Evolutionary conservation across 1,284 basidiomycete genomes (phyloP).

Genomic region (Neolentinus lepideus): DNA sequence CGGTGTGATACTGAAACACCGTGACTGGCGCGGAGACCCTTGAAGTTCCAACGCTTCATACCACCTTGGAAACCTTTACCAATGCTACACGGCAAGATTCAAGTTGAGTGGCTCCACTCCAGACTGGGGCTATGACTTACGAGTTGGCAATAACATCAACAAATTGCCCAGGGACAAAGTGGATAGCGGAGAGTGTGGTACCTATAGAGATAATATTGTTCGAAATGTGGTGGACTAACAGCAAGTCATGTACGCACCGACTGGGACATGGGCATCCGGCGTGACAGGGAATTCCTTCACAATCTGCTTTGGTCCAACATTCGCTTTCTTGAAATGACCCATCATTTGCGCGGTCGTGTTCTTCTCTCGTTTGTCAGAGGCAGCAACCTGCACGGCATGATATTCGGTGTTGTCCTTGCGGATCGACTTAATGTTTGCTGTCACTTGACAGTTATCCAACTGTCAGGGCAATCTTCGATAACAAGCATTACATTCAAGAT

Average conservation of each 20-base stretch:
- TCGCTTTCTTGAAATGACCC: slow-evolving; percentile 84
- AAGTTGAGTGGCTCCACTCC: slow-evolving; percentile 1
- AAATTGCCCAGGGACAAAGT: slow-evolving; percentile 97
- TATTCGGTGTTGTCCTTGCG: slow-evolving; percentile 66
- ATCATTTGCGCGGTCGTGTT: slow-evolving; percentile 69
- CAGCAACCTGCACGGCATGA: slow-evolving; percentile 83
- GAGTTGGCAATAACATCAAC: slow-evolving; percentile 93
- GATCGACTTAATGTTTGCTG: slow-evolving; percentile 62
- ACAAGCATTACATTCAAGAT: not conserved
- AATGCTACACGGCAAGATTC: slow-evolving; percentile 45
- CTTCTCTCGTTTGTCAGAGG: slow-evolving; percentile 61
- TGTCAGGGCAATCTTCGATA: slow-evolving; percentile 21
- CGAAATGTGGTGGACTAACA: not conserved
- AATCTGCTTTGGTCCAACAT: slow-evolving; percentile 80
- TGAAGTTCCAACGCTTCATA: slow-evolving; percentile 97
- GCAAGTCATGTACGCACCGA: slow-evolving; percentile 50
- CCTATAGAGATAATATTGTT: slow-evolving; percentile 37
- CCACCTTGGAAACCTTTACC: slow-evolving; percentile 97
- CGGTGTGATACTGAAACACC: slow-evolving; percentile 97
- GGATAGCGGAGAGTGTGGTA: slow-evolving; percentile 83
- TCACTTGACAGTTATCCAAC: slow-evolving; percentile 84
- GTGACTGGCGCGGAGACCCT: slow-evolving; percentile 89
- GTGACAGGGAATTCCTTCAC: slow-evolving; percentile 90
- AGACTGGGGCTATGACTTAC: slow-evolving; percentile 36
- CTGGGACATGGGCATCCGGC: slow-evolving; percentile 82